Evolutionary conservation across 495 filamentous ascomycete species (phyloP).

Genomic region (Neurospora discreta): DNA sequence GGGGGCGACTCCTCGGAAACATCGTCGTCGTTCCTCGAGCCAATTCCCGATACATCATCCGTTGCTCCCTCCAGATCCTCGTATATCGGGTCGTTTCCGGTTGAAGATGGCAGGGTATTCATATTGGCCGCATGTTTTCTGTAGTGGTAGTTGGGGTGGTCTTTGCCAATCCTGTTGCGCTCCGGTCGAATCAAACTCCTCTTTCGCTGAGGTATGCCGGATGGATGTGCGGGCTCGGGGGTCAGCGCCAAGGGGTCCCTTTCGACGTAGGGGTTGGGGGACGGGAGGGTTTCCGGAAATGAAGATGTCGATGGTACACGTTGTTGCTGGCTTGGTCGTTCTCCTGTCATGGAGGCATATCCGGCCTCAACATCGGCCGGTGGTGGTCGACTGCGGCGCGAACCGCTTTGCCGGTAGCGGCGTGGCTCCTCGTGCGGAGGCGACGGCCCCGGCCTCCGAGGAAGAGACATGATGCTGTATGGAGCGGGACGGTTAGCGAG

Average conservation of each 20-base stretch:
- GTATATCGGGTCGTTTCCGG: constrained; percentile 77
- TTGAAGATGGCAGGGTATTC: constrained; percentile 76
- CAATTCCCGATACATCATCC: constrained; percentile 27
- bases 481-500: constrained; percentile 12
- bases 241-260: constrained; percentile 31
- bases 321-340: constrained; percentile 28
- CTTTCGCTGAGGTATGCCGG: constrained; percentile 47
- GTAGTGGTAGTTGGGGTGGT: constrained; percentile 92
- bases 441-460: constrained; percentile 51
- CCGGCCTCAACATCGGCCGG: constrained; percentile 57
- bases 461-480: constrained; percentile 49
- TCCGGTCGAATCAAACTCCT: constrained; percentile 82
- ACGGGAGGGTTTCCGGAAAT: constrained; percentile 37
- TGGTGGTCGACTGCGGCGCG: constrained; percentile 34
- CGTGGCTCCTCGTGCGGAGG: constrained; percentile 47
- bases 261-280: constrained; percentile 37
- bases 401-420: constrained; percentile 47
- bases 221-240: constrained; percentile 18
- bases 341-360: constrained; percentile 28
- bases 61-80: constrained; percentile 51
- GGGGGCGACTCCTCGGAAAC: constrained; percentile 29
- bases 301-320: constrained; percentile 39
- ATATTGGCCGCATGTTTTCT: constrained; percentile 83
- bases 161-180: constrained; percentile 63
- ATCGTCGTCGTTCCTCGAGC: constrained; percentile 27